These are phyloP conservation scores for Sicyos baderoa DNA, from an alignment of 306 rosid genomes.

Conservation along the genomic window DNA sequence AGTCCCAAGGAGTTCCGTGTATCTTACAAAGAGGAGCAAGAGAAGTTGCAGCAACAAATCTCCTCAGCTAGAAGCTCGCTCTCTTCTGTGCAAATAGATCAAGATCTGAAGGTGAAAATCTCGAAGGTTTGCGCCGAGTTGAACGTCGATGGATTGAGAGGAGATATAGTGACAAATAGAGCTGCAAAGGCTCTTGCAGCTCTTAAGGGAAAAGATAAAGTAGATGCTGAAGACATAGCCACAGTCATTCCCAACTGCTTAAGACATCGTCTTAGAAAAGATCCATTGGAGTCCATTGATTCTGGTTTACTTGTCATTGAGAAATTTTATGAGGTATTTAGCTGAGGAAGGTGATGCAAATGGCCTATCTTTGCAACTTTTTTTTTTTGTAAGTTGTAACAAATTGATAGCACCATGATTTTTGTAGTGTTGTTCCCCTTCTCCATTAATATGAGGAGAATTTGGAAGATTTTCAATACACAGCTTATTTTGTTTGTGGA, in stretches of 20 bases:
- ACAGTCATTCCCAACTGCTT: constrained; percentile 90
- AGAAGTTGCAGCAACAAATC: constrained; percentile 64
- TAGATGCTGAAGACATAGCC: constrained; percentile 71
- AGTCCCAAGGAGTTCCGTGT: constrained; percentile 66
- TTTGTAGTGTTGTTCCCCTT: constrained; percentile 19
- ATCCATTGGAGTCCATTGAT: constrained; percentile 88
- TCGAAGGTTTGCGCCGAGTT: constrained; percentile 79
- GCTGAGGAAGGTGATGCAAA: constrained; percentile 30
- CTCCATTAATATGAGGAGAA: constrained; percentile 6
- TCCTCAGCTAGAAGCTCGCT: constrained; percentile 56
- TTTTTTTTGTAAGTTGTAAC: constrained; percentile 21
- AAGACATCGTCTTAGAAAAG: constrained; percentile 94
- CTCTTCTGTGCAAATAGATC: constrained; percentile 61
- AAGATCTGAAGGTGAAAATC: constrained; percentile 71
- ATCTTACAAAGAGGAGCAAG: constrained; percentile 61
- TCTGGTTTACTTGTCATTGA: constrained; percentile 85
- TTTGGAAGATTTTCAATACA: neutral
- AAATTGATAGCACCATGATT: constrained; percentile 21
- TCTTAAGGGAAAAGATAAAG: constrained; percentile 66
- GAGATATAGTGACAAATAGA: constrained; percentile 82
- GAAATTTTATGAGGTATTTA: constrained; percentile 78
- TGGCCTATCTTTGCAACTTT: constrained; percentile 19
- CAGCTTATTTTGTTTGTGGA: neutral
- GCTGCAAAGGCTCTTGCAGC: constrained; percentile 92
- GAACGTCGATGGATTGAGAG: constrained; percentile 94